Evolutionary conservation across 345 rosid species (phyloP), one percentile per base, ranked within the genome.

Genomic region (Sisymbrium altissimum): DNA sequence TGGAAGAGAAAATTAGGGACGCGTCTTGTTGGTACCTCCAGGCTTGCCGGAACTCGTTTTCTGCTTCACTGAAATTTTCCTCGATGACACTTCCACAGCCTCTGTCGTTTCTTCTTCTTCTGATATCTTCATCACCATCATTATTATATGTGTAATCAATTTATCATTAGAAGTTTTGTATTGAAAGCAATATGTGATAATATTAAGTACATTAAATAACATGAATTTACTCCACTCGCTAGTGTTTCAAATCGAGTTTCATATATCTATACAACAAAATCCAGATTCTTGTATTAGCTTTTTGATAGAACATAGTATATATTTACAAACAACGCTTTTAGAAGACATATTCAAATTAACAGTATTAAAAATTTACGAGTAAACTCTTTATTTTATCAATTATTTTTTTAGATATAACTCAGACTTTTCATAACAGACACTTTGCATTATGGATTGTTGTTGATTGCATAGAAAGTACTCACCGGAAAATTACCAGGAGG

Each of bases 41-140:
- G 62, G 50, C 50, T 45, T 17, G 50, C 23, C 50, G 6, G 78
- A 36, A 46, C 78, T 66, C 33, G 76, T 19, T 1, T 2, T 46
- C 56, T 72, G 70, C 46, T 53, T 49, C 41, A 3, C 60, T 56
- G 30, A 25, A 25, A 72, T 0, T 3, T 33, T 39, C 49, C 79
- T 75, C 25, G 74, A 61, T 21, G 50, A 12, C 70, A 68, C 64
- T 29, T 32, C n/a, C 54, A 74, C 15, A 68, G 23, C 74, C 29
- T 74, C 68, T 2, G 38, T 49, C 5, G 32, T 62, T 19, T 66
- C 45, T 41, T 60, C 69, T 6, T 43, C 74, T 52, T 75, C 12
- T 17, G 55, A 11, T 68, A 9, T 49, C 73, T 74, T 58, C 59
- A 45, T 18, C 25, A 29, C 27, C 59, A 54, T 25, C 17, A 52